Conservation (phyloP, 31 red algal species). For the Odonthalia washingtoniensis region DNA sequence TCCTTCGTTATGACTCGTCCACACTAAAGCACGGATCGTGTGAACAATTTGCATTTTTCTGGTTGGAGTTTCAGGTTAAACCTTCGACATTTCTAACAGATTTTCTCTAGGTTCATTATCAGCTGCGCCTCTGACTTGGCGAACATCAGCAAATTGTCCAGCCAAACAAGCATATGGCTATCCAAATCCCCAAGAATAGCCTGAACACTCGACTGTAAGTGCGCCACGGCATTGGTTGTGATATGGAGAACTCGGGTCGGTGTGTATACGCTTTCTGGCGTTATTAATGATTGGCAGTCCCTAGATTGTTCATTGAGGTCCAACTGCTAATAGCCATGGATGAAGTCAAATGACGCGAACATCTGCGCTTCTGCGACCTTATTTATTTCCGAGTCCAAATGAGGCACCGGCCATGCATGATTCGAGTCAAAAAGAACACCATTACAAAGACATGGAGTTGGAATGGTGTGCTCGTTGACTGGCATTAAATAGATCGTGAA, state of each 20-base stretch:
- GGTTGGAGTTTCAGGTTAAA: constrained; percentile 7
- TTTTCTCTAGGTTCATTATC: no score
- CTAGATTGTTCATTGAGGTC: not conserved
- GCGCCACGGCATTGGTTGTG: constrained; percentile 32
- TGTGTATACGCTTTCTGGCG: constrained; percentile 14
- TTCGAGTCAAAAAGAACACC: no score
- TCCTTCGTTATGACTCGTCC: not conserved
- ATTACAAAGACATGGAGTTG: no score
- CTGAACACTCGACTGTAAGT: constrained; percentile 39
- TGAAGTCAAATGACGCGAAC: constrained; percentile 6
- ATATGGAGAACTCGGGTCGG: constrained; percentile 38
- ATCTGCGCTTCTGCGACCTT: no score
- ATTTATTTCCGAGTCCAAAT: no score
- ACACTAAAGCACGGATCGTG: not conserved
- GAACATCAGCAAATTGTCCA: no score
- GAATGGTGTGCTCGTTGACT: no score
- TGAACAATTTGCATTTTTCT: constrained; percentile 6
- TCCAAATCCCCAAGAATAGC: no score
- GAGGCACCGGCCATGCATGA: no score
- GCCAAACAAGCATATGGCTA: no score
- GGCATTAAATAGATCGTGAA: no score
- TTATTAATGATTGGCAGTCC: constrained; percentile 27
- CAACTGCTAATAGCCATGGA: constrained; percentile 40
- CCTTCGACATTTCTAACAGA: not conserved
- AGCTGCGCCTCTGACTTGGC: no score